Base-by-base conservation (phyloP, 768 basidiomycete species). In the Daedaleopsis nitida region DNA sequence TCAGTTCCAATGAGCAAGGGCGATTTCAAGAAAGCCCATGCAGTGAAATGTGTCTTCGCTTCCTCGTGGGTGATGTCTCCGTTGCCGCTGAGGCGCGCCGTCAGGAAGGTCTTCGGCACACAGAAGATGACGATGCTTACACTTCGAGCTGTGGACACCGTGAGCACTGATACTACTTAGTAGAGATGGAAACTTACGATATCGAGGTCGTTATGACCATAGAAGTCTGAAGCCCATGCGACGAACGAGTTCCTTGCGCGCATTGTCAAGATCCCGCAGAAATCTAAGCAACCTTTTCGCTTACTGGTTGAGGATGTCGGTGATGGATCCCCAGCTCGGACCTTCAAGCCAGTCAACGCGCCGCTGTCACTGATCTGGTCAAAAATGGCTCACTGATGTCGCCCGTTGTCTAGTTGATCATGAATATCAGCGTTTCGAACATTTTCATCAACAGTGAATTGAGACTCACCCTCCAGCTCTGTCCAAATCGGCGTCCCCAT, bases 21-120 rank as follows among this genome's bases (percentile, higher is more conserved):
- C 0, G 84, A 85, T 68, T 88, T 89, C 83, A 88, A 81, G 34
- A 89, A 72, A 38, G 86, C 86, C 87, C 88, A 89, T 0, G 84
- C 86, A 0, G 87, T 88, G 69, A 88, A 89, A 68, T 89, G 87
- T 3, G 86, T 79, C 70, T 88, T 88, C 24, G 80, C 73, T 72
- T 89, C 87, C 14, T 89, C 86, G 66, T 77, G 81, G 0, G 83
- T 81, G 48, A 88, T 74, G 35, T 81, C 74, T 14, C 85, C 86
- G 59, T 89, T 88, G 21, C 88, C 87, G 24, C 86, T 87, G 67
- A 10, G 21, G n/a, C 12, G 12, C 27, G 5, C 21, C 3, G 5
- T 21, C 17, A 52, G 59, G 50, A 2, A 5, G 9, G 23, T 35
- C 34, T 52, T 14, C 6, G 6, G 0, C 11, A 2, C 19, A 8